phyloP scores from a whole-genome alignment of 768 basidiomycete species.

The Omphalotus guepiniiformis region DNA sequence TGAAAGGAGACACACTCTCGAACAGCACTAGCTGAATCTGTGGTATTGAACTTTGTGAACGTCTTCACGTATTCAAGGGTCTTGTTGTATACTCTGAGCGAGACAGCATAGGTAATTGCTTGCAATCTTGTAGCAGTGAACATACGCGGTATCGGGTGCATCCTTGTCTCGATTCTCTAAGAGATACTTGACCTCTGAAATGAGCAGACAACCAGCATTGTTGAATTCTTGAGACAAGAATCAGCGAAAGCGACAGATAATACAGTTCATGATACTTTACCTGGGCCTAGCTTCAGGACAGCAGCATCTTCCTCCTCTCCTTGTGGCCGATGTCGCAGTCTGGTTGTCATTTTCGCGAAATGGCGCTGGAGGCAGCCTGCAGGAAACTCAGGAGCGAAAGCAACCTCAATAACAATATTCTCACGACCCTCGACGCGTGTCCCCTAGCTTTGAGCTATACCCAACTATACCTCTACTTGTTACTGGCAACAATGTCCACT shows the following conservation, averaged over 20 bases:
- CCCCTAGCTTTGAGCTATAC: background rate
- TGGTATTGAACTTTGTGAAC: conserved; percentile 86
- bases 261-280: conserved; percentile 29
- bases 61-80: conserved; percentile 89
- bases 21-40: conserved; percentile 78
- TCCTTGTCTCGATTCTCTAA: conserved; percentile 85
- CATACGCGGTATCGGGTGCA: conserved; percentile 82
- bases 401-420: background rate
- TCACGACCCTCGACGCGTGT: conserved; percentile 10
- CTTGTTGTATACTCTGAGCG: conserved; percentile 82
- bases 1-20: conserved; percentile 62
- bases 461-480: background rate
- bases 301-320: conserved; percentile 85
- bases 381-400: conserved; percentile 15
- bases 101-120: background rate
- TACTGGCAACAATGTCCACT: conserved; percentile 6
- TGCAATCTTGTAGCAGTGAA: conserved; percentile 12
- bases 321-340: conserved; percentile 60
- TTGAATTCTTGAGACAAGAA: conserved; percentile 63
- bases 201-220: conserved; percentile 85
- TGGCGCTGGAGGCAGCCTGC: no score
- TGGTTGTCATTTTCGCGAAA: conserved; percentile 43
- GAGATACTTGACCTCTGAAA: conserved; percentile 89
- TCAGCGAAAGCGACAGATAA: background rate
- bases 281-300: conserved; percentile 75